These are phyloP conservation scores for Taiwanofungus camphoratus DNA, from an alignment of 1,284 basidiomycete species.

Conservation along the genomic window DNA sequence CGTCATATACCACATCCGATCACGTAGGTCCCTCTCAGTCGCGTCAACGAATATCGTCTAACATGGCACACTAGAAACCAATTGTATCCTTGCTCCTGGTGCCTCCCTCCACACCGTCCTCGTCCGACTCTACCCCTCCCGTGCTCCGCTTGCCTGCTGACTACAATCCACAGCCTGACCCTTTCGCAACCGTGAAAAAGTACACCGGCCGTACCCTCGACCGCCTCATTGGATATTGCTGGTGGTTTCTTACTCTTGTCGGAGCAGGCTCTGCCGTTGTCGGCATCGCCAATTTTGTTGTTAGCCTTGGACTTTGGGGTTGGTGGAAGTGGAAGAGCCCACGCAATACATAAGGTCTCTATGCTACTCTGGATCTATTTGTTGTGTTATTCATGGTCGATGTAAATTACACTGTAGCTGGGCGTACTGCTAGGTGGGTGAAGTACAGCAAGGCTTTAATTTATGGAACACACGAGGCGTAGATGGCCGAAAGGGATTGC, in stretches of 20 bases:
- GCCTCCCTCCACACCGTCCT: conserved; percentile 33
- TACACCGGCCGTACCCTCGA: conserved; percentile 63
- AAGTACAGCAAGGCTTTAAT: too few species aligned
- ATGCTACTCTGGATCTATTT: too few species aligned
- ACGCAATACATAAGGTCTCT: too few species aligned
- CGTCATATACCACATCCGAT: conserved; percentile 73
- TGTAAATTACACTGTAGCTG: too few species aligned
- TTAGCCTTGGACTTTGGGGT: conserved; percentile 34
- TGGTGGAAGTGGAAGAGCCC: conserved; percentile 32
- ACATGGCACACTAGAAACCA: conserved; percentile 49
- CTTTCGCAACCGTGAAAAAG: conserved; percentile 49
- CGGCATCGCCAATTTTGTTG: conserved; percentile 62
- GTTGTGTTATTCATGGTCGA: too few species aligned
- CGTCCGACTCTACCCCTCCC: conserved; percentile 26
- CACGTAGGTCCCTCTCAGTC: conserved; percentile 41
- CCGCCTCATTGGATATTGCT: conserved; percentile 65
- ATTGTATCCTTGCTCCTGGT: conserved; percentile 57
- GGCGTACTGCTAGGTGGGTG: too few species aligned
- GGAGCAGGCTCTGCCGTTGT: conserved; percentile 70
- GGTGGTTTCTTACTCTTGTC: conserved; percentile 67
- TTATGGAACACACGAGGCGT: too few species aligned
- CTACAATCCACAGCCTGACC: conserved; percentile 48
- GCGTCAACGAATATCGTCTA: not conserved
- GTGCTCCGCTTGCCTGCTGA: conserved; percentile 44
- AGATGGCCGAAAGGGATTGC: too few species aligned